A percentile compares a stretch with the other conserved stretches of the same genome.
These are phyloP conservation scores for Rhizoclosmatium sp. DNA, from an alignment of 192 early-diverging fungal species.

Conservation along the genomic window DNA sequence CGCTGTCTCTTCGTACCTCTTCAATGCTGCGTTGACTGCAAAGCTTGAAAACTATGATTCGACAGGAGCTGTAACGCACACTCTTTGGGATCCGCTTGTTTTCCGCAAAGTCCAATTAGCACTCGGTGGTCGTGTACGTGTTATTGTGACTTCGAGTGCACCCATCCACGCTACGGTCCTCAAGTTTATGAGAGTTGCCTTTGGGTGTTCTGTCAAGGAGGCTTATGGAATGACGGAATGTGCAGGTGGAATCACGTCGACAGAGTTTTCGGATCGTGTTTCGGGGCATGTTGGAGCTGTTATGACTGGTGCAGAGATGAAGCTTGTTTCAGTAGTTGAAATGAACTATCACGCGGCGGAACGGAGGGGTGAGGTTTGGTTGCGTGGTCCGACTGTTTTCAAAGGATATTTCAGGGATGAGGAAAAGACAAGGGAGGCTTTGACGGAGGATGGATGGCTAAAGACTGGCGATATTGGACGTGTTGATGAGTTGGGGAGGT, in stretches of 20 bases:
- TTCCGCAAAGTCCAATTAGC: conserved; percentile 83
- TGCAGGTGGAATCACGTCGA: conserved; percentile 45
- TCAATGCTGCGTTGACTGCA: conserved; percentile 24
- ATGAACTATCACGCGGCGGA: conserved; percentile 85
- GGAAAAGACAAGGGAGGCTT: conserved; percentile 75
- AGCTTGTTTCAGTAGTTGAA: conserved; percentile 88
- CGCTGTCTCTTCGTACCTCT: conserved; percentile 17
- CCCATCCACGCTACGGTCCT: conserved; percentile 59
- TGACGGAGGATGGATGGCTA: conserved; percentile 88
- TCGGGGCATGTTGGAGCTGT: conserved; percentile 82
- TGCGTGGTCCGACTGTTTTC: conserved; percentile 78
- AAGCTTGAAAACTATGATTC: conserved; percentile 62
- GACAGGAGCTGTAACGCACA: conserved; percentile 66
- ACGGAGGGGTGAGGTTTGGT: conserved; percentile 83
- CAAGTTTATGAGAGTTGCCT: conserved; percentile 54
- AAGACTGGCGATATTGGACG: conserved; percentile 86
- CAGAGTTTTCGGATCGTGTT: conserved; percentile 62
- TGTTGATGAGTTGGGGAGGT: conserved; percentile 68
- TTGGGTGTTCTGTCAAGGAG: conserved; percentile 69
- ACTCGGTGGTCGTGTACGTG: conserved; percentile 72
- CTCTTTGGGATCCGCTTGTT: conserved; percentile 85
- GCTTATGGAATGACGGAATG: conserved; percentile 68
- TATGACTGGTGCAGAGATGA: conserved; percentile 65
- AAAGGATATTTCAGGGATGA: conserved; percentile 78
- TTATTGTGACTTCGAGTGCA: conserved; percentile 53